Evolutionary conservation across 2,329 filamentous ascomycete species (phyloP), one percentile per base, ranked within the genome.

Genomic region (Aspergillus thermomutatus): DNA sequence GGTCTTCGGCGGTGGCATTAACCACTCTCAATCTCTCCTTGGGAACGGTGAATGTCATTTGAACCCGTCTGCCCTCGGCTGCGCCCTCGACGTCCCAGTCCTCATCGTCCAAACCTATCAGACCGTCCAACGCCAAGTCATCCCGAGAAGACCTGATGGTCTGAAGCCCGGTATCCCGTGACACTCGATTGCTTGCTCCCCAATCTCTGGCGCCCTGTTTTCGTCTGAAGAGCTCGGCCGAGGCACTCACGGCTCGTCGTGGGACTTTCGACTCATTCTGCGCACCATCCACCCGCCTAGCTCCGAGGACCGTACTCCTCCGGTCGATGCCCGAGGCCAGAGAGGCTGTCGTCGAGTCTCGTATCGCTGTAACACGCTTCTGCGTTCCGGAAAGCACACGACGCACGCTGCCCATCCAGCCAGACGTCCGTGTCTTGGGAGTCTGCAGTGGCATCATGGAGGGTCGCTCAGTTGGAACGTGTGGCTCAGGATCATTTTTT

Each of bases 31-130:
- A 75, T 64, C 86, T 85, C 73, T 93, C 89, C 72, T 88, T 91
- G 2, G 94, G 93, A 58, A 97, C 91, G 0, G 93, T 97, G 73
- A 96, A 97, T 84, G 96, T 94, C 68, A 91, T 84, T 72, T 92
- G 89, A 59, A 92, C 89, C 8, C 90, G 79, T 23, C 88, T 77
- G 57, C 83, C 83, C 75, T 91, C 87, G 1, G 88, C 83, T 2
- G 89, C 88, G 54, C 82, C 80, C 70, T 92, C 89, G 41, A 92
- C 84, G 64, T 92, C 89, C 89, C 89, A 90, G 54, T 91, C 88
- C 17, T 69, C 69, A n/a, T 74, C 66, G 3, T 61, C 66, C 3
- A 64, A 56, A 19, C 66, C 66, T n/a, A 66, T 59, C 1, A 66
- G 59, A 0, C 65, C 66, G 4, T 61, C 64, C 9, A 70, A 27